Conservation (phyloP, 2,329 filamentous ascomycete genomes). For the Pseudocercospora eumusae region DNA sequence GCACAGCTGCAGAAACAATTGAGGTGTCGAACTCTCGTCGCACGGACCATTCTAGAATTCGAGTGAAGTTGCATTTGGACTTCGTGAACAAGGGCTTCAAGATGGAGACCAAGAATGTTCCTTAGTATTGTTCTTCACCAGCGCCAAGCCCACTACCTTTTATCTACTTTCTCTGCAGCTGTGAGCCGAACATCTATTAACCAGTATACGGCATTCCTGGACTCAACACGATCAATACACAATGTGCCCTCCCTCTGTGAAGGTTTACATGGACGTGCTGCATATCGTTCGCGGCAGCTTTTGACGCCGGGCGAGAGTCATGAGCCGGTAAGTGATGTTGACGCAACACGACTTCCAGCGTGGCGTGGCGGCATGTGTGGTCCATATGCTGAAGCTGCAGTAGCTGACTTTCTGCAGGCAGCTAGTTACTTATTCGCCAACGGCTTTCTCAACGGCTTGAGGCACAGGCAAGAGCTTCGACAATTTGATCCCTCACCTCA, state of each 20-base stretch:
- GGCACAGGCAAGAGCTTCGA: background rate
- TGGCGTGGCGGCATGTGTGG: background rate
- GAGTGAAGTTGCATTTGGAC: constrained; percentile 23
- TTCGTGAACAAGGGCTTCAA: constrained; percentile 15
- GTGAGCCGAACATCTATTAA: background rate
- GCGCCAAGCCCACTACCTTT: constrained; percentile 21
- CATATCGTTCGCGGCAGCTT: constrained; percentile 32
- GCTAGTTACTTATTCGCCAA: background rate
- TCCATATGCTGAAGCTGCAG: background rate
- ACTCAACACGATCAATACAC: constrained; percentile 12
- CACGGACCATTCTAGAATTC: constrained; percentile 25
- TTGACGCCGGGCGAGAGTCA: constrained; percentile 16
- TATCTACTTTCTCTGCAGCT: constrained; percentile 18
- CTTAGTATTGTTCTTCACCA: constrained; percentile 39
- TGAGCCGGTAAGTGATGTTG: background rate
- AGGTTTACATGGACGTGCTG: constrained; percentile 33
- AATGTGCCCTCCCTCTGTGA: constrained; percentile 37
- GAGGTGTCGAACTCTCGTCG: constrained; percentile 12
- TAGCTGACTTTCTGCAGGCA: constrained; percentile 3
- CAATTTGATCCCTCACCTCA: background rate
- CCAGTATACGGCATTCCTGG: constrained; percentile 7
- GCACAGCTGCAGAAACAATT: constrained; percentile 2
- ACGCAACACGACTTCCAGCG: background rate
- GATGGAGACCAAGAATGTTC: constrained; percentile 31
- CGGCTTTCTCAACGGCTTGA: background rate